Evolutionary conservation across 768 basidiomycete species (phyloP).

Genomic region (Nidularia pulvinata): DNA sequence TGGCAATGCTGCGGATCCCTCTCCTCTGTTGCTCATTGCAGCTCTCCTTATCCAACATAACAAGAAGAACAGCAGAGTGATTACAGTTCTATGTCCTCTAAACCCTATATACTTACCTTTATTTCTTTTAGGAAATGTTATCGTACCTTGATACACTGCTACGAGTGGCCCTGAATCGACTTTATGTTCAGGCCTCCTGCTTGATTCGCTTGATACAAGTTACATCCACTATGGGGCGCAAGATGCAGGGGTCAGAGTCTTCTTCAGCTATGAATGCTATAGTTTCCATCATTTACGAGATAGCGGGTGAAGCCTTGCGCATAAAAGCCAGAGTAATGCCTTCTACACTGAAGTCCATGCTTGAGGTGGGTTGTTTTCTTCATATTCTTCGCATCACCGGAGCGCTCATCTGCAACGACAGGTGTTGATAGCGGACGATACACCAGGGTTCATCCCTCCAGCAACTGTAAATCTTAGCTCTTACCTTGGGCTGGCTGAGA

Average conservation of each 20-base stretch:
- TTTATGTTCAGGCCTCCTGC: constrained; percentile 37
- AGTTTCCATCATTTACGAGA: constrained; percentile 44
- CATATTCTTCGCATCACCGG: background rate
- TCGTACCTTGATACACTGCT: constrained; percentile 60
- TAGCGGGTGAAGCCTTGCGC: constrained; percentile 50
- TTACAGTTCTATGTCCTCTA: constrained; percentile 8
- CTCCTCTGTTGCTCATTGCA: constrained; percentile 51
- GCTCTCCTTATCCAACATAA: constrained; percentile 59
- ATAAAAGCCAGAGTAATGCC: constrained; percentile 50
- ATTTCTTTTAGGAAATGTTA: constrained; percentile 51
- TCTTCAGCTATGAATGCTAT: constrained; percentile 27
- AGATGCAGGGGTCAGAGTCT: constrained; percentile 20
- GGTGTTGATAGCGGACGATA: constrained; percentile 24
- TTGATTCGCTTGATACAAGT: constrained; percentile 49
- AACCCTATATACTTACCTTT: background rate
- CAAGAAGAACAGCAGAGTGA: constrained; percentile 54
- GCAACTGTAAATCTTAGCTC: constrained; percentile 25
- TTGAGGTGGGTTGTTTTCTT: constrained; percentile 44
- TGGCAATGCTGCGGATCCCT: constrained; percentile 48
- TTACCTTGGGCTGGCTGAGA: constrained; percentile 41
- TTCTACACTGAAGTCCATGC: constrained; percentile 44
- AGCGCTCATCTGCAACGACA: constrained; percentile 1
- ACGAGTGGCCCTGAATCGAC: constrained; percentile 49
- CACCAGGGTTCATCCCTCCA: constrained; percentile 20
- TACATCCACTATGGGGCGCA: constrained; percentile 41